These are phyloP conservation scores for Lasiodiplodia sp. DNA, from an alignment of 2,329 filamentous ascomycete species.

Conservation along the genomic window DNA sequence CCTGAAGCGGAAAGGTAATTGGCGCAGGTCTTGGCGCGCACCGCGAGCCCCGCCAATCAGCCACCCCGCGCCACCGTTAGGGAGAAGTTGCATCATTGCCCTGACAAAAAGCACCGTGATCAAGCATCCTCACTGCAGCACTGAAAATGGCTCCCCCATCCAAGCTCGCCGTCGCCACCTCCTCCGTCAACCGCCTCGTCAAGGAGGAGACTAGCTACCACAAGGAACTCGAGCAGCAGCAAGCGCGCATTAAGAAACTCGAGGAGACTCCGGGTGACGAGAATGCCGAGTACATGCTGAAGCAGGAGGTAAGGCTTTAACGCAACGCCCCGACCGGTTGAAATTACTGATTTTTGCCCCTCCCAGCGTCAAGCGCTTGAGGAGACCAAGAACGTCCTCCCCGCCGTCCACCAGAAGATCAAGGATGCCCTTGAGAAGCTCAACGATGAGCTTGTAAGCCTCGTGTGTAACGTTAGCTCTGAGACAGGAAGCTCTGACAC, in stretches of 20 bases:
- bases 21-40: constrained; percentile 9
- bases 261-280: constrained; percentile 68
- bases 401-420: constrained; percentile 74
- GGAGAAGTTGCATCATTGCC: constrained; percentile 24
- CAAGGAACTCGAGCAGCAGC: constrained; percentile 80
- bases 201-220: constrained; percentile 94
- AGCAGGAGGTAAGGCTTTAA: constrained; percentile 75
- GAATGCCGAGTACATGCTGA: constrained; percentile 80
- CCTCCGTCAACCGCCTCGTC: constrained; percentile 80
- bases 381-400: constrained; percentile 86
- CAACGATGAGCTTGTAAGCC: constrained; percentile 73
- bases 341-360: not conserved
- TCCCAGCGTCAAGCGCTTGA: constrained; percentile 77
- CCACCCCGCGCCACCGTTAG: constrained; percentile 1
- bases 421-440: constrained; percentile 74
- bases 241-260: constrained; percentile 73
- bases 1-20: constrained; percentile 9
- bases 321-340: not conserved
- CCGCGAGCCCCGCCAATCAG: constrained; percentile 25
- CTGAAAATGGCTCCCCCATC: constrained; percentile 76
- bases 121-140: not conserved
- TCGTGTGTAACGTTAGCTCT: not conserved
- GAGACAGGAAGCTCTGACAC: constrained; percentile 28
- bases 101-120: not conserved
- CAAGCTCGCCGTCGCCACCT: constrained; percentile 79